Evolutionary conservation across 75 land plant species (phyloP).

Genomic region (Azolla pinnata): DNA sequence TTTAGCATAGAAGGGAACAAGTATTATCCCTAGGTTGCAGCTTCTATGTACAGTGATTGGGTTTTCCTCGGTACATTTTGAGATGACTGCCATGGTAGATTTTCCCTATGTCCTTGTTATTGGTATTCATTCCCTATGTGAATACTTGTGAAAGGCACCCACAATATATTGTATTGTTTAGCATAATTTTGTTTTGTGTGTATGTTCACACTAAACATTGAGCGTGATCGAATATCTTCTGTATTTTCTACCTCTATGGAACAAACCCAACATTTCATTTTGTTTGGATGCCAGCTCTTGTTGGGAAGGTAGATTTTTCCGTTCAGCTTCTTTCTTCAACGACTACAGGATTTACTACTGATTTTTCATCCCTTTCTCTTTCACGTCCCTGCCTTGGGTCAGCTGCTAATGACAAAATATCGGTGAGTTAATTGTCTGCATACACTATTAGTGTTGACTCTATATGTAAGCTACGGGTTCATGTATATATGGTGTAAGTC

Average conservation of each 20-base stretch:
- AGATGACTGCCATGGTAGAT: too few relatives aligned
- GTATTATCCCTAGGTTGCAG: too few relatives aligned
- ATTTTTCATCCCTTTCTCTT: constrained; percentile 48
- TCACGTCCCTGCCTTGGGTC: constrained; percentile 48
- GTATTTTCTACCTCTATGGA: too few relatives aligned
- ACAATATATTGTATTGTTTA: too few relatives aligned
- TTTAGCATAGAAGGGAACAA: too few relatives aligned
- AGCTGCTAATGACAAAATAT: constrained; percentile 4
- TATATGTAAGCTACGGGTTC: not conserved
- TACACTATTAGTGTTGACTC: not conserved
- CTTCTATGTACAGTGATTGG: too few relatives aligned
- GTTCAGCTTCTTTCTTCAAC: constrained; percentile 70
- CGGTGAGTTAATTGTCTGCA: not conserved
- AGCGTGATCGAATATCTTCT: not conserved
- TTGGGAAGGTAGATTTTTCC: constrained; percentile 87
- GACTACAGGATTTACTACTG: constrained; percentile 41
- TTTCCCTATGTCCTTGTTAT: too few relatives aligned
- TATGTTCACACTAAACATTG: not conserved
- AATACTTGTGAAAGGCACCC: too few relatives aligned
- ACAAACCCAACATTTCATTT: too few relatives aligned
- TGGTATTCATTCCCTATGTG: too few relatives aligned
- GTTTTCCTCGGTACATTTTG: too few relatives aligned
- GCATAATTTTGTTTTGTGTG: too few relatives aligned
- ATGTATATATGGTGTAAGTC: not conserved
- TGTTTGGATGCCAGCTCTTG: constrained; percentile 34